These are phyloP conservation scores for Sindora glabra DNA, from an alignment of 306 rosid genomes.

Conservation along the genomic window DNA sequence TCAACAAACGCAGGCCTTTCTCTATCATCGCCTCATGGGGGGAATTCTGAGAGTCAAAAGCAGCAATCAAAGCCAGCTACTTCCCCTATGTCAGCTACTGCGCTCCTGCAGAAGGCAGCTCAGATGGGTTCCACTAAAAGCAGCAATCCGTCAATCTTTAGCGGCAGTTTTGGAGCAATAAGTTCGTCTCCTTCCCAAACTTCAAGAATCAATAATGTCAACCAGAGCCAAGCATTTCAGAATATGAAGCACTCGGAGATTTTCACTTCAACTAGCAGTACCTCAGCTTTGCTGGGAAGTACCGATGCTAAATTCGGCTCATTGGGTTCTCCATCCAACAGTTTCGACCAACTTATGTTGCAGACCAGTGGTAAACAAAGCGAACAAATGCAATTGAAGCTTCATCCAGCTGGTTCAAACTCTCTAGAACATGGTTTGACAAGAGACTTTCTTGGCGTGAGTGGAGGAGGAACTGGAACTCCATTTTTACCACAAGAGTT, in stretches of 20 bases:
- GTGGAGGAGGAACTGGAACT: slow-evolving; percentile 22
- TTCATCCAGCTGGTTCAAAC: too few species aligned
- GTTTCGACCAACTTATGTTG: slow-evolving; percentile 36
- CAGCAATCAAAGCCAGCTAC: slow-evolving; percentile 23
- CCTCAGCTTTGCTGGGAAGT: slow-evolving; percentile 4
- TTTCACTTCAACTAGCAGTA: slow-evolving; percentile 2
- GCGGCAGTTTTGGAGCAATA: slow-evolving; percentile 48
- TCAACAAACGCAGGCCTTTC: slow-evolving; percentile 42
- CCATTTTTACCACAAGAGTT: slow-evolving; percentile 55
- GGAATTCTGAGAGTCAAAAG: background rate
- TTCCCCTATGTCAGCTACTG: slow-evolving; percentile 73
- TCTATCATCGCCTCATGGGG: slow-evolving; percentile 27
- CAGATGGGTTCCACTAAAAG: slow-evolving; percentile 56
- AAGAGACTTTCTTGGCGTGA: slow-evolving; percentile 81
- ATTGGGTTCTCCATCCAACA: slow-evolving; percentile 30
- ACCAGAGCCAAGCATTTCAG: slow-evolving; percentile 15
- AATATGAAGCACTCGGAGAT: slow-evolving; percentile 18
- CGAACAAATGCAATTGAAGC: too few species aligned
- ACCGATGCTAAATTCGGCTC: slow-evolving; percentile 9
- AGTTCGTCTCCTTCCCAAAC: slow-evolving; percentile 38
- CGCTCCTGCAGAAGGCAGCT: slow-evolving; percentile 57
- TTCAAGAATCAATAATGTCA: slow-evolving; percentile 11
- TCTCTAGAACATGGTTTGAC: too few species aligned
- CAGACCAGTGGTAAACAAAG: slow-evolving; percentile 21
- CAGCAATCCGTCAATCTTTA: slow-evolving; percentile 35